A percentile compares a stretch with the other conserved stretches of the same genome.
Conservation (phyloP, 2,329 filamentous ascomycete genomes). For the Phaeoacremonium minimum region DNA sequence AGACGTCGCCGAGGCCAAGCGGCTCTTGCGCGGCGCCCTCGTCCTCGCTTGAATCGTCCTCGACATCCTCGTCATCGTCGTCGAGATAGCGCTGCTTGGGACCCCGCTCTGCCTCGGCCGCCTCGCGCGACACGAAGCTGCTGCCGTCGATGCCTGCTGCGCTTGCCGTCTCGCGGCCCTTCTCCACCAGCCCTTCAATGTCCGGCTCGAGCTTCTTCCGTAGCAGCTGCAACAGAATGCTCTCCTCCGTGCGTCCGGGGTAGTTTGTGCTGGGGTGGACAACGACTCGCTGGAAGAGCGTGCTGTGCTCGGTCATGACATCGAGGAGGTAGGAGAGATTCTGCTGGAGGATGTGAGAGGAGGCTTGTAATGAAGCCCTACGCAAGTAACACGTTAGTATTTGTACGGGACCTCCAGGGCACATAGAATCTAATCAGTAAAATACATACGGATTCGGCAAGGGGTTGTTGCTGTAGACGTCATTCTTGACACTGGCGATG, state of each 20-base stretch:
- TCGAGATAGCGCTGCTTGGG: slow-evolving; percentile 13
- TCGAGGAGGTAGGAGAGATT: slow-evolving; percentile 66
- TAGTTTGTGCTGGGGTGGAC: slow-evolving; percentile 74
- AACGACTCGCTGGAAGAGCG: slow-evolving; percentile 65
- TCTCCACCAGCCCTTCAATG: slow-evolving; percentile 68
- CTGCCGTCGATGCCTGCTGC: slow-evolving; percentile 20
- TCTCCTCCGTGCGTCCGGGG: slow-evolving; percentile 64
- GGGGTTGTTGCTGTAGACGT: slow-evolving; percentile 58
- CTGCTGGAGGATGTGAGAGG: slow-evolving; percentile 64
- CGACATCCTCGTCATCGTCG: slow-evolving; percentile 18
- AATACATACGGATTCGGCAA: slow-evolving; percentile 66
- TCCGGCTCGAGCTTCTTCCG: slow-evolving; percentile 80
- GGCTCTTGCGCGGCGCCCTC: slow-evolving; percentile 25
- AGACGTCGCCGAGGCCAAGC: slow-evolving; percentile 28
- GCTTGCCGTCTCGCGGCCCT: slow-evolving; percentile 48
- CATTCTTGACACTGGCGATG: slow-evolving; percentile 58
- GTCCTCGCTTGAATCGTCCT: slow-evolving; percentile 29
- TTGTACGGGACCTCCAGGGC: no score
- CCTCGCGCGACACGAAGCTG: slow-evolving; percentile 27
- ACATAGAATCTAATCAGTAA: no score
- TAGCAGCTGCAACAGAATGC: slow-evolving; percentile 63
- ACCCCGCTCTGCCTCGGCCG: slow-evolving; percentile 49
- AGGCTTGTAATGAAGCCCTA: slow-evolving; percentile 69
- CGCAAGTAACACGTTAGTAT: neutral
- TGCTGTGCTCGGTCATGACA: slow-evolving; percentile 59